Conservation (phyloP, 495 filamentous ascomycete genomes). For the Aspergillus steynii region DNA sequence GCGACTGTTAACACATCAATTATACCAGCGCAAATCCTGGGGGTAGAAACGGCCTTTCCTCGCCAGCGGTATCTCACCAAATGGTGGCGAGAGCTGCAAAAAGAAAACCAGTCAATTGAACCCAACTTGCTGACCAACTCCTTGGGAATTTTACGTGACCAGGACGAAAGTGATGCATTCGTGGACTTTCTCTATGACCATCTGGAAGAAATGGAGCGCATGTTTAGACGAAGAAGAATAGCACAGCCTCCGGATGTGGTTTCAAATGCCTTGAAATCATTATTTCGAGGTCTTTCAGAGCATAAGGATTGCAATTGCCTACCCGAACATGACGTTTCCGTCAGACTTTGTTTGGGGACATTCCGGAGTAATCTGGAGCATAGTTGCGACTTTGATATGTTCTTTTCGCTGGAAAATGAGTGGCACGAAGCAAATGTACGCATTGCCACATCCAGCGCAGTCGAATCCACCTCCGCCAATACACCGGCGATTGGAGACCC, state of each 20-base stretch:
- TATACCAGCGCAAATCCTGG: not conserved
- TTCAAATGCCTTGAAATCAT: not conserved
- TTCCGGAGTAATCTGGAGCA: not conserved
- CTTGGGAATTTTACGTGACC: too few relatives aligned
- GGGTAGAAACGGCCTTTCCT: not conserved
- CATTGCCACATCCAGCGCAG: not conserved
- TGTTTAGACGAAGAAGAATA: not conserved
- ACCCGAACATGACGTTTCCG: not conserved
- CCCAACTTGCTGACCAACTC: too few relatives aligned
- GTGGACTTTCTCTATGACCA: too few relatives aligned
- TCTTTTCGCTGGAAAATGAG: not conserved
- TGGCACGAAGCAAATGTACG: not conserved
- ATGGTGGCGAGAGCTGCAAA: not conserved
- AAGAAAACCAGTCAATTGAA: too few relatives aligned
- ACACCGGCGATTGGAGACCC: not conserved
- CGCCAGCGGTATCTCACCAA: not conserved
- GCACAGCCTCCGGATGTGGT: not conserved
- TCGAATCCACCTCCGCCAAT: not conserved
- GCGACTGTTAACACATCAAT: not conserved
- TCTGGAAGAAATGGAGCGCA: too few relatives aligned
- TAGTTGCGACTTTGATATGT: not conserved
- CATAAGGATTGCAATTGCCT: not conserved
- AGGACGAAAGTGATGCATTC: too few relatives aligned
- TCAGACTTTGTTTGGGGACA: conserved; percentile 1
- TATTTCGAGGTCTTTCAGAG: not conserved